Base-by-base conservation (phyloP, 345 rosid species). In the Passiflora organensis region DNA sequence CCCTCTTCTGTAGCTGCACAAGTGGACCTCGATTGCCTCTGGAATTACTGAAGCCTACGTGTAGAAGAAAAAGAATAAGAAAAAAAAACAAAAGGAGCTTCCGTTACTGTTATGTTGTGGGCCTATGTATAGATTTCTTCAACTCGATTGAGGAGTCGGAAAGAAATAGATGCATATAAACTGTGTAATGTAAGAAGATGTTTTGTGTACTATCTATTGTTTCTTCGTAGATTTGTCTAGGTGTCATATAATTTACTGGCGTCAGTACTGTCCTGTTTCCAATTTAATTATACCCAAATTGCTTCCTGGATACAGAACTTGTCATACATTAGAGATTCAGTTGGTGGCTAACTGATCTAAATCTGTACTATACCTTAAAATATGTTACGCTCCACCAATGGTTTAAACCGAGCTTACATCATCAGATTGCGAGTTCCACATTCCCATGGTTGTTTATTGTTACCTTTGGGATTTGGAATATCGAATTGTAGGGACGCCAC, bases 1-100 rank as follows among this genome's bases (percentile, higher is more conserved):
- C n/a, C n/a, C n/a, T 86, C 87, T 58, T 76, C 82, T 43, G 42
- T 82, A 48, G 77, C 83, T 1, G 72, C 56, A 47, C 70, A 79
- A 11, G 49, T 66, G 55, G 84, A 78, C 54, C 72, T 82, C 54
- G 86, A 76, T 51, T 67, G 73, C 60, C 64, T 89, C 43, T 86
- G 96, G 96, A 82, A 58, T 68, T 85, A 73, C 67, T 85, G 76
- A 77, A 59, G 45, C 5, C 17, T 13, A 18, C 28, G 23, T 6
- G 44, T 11, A 20, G 13, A 10, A n/a, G n/a, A n/a, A n/a, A n/a
- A n/a, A n/a, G n/a, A n/a, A n/a, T 32, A 3, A 5, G 24, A 14
- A 37, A 53, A n/a, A n/a, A n/a, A n/a, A n/a, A n/a, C n/a, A n/a
- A n/a, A n/a, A n/a, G n/a, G n/a, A n/a, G n/a, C n/a, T n/a, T n/a